These are phyloP conservation scores for Rhodotorula kratochvilovae DNA, from an alignment of 768 basidiomycete species.

Conservation along the genomic window DNA sequence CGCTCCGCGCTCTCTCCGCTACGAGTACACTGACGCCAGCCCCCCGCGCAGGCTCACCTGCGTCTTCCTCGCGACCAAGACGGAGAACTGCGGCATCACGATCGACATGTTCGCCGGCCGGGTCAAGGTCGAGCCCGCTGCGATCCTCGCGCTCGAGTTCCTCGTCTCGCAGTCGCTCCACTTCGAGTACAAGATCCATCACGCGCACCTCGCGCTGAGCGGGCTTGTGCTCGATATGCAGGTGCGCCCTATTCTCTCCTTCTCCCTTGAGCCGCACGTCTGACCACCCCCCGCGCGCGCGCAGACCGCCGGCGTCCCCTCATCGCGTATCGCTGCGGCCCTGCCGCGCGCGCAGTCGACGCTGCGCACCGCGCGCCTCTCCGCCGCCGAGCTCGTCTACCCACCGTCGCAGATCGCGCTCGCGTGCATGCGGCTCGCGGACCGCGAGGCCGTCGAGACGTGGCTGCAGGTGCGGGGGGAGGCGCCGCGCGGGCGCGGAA, in stretches of 20 bases:
- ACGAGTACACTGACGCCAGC: background rate
- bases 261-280: background rate
- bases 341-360: constrained; percentile 5
- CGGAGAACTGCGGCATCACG: constrained; percentile 88
- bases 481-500: background rate
- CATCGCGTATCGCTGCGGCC: background rate
- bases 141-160: constrained; percentile 91
- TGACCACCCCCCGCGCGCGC: background rate
- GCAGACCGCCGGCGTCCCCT: constrained; percentile 6
- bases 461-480: constrained; percentile 53
- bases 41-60: constrained; percentile 72
- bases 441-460: constrained; percentile 58
- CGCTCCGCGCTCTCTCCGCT: background rate
- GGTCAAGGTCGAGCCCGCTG: constrained; percentile 66
- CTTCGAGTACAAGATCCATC: constrained; percentile 93
- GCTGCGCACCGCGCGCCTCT: constrained; percentile 61
- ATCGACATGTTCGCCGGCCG: constrained; percentile 76
- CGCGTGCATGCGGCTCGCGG: constrained; percentile 65
- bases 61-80: constrained; percentile 91
- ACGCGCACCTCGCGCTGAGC: constrained; percentile 80
- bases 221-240: constrained; percentile 84
- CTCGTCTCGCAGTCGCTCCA: constrained; percentile 87
- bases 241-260: constrained; percentile 51
- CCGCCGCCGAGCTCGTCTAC: constrained; percentile 85
- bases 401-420: constrained; percentile 90